Percentiles rank a stretch among this genome's conserved stretches.
These are phyloP conservation scores for Gossypium longicalyx DNA, from an alignment of 345 rosid genomes.

Conservation along the genomic window DNA sequence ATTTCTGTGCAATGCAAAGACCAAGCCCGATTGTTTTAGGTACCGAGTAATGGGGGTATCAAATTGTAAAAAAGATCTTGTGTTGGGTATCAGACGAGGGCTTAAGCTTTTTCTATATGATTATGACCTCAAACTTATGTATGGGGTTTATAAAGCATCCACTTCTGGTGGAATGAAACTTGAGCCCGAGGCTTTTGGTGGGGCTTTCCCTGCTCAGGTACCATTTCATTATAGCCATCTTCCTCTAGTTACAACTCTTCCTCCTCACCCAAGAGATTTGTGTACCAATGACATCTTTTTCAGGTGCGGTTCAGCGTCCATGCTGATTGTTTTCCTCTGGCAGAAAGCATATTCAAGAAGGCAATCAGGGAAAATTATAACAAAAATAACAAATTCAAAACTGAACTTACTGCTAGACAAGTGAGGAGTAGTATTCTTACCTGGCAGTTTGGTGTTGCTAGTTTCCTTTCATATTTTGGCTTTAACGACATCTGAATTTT, in stretches of 20 bases:
- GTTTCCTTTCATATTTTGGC: constrained; percentile 3
- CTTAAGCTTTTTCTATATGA: constrained; percentile 83
- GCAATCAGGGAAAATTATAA: constrained; percentile 77
- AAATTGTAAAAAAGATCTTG: constrained; percentile 50
- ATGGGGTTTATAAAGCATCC: constrained; percentile 78
- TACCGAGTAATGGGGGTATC: constrained; percentile 78
- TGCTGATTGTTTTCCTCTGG: constrained; percentile 67
- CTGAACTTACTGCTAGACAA: constrained; percentile 62
- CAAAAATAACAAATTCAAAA: constrained; percentile 62
- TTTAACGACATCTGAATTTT: constrained; percentile 9
- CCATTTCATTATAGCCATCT: constrained; percentile 13
- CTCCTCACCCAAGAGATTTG: constrained; percentile 4
- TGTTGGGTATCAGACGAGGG: constrained; percentile 65
- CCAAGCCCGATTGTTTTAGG: constrained; percentile 82
- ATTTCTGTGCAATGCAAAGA: constrained; percentile 88
- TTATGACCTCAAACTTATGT: constrained; percentile 80
- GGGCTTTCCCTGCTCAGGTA: constrained; percentile 94
- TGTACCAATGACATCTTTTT: constrained; percentile 21
- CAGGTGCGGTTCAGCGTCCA: constrained; percentile 74
- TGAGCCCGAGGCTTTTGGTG: constrained; percentile 85
- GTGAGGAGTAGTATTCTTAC: constrained; percentile 32
- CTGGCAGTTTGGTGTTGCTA: constrained; percentile 17
- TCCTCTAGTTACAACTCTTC: neutral
- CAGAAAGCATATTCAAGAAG: constrained; percentile 65
- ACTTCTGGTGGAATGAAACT: constrained; percentile 80